A percentile compares a stretch with the other conserved stretches of the same genome.
phyloP scores from a whole-genome alignment of 176 grass and related monocot species.

The Triticum aestivum region IWGSC_CS_RefSeq_v2.1 NC_057808.1:497071853-497072352 shows the following conservation, averaged over 20 bases:
- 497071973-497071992: neutral
- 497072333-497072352: neutral
- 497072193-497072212: neutral
- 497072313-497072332: neutral
- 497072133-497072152: neutral
- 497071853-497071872: neutral
- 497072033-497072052: conserved; percentile 52
- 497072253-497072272: neutral
- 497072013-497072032: conserved; percentile 70
- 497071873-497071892: neutral
- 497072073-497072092: neutral
- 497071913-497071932: neutral
- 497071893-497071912: neutral
- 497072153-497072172: neutral
- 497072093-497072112: neutral
- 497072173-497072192: neutral
- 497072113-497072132: neutral
- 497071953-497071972: neutral
- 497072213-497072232: neutral
- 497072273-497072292: neutral
- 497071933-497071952: neutral
- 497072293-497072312: neutral
- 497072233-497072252: neutral
- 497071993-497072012: conserved; percentile 43
- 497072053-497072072: neutral